These are phyloP conservation scores for Diaporthe sp. DNA, from an alignment of 2,329 filamentous ascomycete genomes.

Conservation along the genomic window DNA sequence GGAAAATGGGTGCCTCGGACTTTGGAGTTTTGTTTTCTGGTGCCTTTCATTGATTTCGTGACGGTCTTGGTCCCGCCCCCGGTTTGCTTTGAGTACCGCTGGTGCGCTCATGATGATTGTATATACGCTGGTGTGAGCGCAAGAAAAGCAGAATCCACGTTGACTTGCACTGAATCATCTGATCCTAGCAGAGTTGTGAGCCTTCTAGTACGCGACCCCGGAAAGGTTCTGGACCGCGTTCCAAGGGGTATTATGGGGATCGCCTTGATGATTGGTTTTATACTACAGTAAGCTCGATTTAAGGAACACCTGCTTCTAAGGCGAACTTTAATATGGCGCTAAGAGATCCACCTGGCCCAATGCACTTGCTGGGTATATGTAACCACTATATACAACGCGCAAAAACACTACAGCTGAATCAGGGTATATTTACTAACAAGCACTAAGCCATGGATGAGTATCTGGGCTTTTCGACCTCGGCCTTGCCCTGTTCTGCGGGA, in stretches of 20 bases:
- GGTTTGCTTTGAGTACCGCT: slow-evolving; percentile 5
- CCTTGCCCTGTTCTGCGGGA: background rate
- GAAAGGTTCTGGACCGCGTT: background rate
- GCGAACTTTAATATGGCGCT: background rate
- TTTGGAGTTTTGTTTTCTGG: slow-evolving; percentile 24
- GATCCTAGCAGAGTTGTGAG: background rate
- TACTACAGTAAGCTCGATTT: too few relatives aligned
- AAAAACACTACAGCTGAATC: background rate
- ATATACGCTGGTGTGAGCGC: slow-evolving; percentile 27
- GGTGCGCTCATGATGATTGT: slow-evolving; percentile 24
- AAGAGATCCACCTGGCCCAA: background rate
- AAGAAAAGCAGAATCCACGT: slow-evolving; percentile 18
- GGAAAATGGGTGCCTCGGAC: slow-evolving; percentile 28
- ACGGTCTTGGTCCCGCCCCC: background rate
- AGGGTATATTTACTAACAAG: background rate
- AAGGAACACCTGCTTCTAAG: background rate
- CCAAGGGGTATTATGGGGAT: background rate
- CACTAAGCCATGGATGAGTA: background rate
- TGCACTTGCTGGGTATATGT: background rate
- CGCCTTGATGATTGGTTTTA: background rate
- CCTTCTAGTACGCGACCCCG: background rate
- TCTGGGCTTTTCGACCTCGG: background rate
- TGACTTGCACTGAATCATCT: background rate
- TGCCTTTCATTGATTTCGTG: slow-evolving; percentile 22
- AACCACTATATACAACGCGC: background rate